A percentile compares a stretch with the other conserved stretches of the same genome.
Evolutionary conservation across 768 basidiomycete genomes (phyloP).

Genomic region (Auriscalpium orientale): DNA sequence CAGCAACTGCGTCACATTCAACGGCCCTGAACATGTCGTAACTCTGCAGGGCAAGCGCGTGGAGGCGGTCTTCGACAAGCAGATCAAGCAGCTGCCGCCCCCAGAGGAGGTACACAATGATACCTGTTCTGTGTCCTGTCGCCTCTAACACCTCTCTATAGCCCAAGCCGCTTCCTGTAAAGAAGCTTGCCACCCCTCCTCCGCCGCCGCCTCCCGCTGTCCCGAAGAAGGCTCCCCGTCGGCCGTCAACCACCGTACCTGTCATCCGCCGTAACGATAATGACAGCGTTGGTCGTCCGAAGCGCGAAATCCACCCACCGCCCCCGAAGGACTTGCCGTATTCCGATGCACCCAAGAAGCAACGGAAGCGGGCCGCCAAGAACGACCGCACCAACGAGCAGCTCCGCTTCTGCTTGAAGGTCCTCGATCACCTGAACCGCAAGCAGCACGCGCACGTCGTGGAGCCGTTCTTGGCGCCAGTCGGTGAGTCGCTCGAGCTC

Average conservation of each 20-base stretch:
- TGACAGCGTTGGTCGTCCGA: slow-evolving; percentile 67
- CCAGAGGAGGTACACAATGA: slow-evolving; percentile 57
- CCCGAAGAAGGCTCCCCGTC: slow-evolving; percentile 45
- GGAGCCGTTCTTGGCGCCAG: slow-evolving; percentile 87
- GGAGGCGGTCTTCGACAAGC: slow-evolving; percentile 82
- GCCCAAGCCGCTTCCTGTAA: slow-evolving; percentile 36
- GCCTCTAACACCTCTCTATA: slow-evolving; percentile 23
- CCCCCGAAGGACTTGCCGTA: slow-evolving; percentile 88
- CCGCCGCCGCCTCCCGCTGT: slow-evolving; percentile 36
- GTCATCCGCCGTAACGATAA: slow-evolving; percentile 74
- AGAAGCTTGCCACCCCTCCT: slow-evolving; percentile 31
- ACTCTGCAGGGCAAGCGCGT: slow-evolving; percentile 74
- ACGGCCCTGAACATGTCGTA: slow-evolving; percentile 83
- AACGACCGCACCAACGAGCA: slow-evolving; percentile 77
- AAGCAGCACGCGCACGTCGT: slow-evolving; percentile 72
- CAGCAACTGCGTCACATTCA: slow-evolving; percentile 84
- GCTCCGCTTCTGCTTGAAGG: slow-evolving; percentile 71
- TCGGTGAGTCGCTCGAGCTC: slow-evolving; percentile 52
- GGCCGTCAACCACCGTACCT: slow-evolving; percentile 75
- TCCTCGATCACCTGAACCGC: slow-evolving; percentile 67
- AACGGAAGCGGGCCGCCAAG: slow-evolving; percentile 48
- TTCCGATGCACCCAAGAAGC: slow-evolving; percentile 65
- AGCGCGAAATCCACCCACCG: slow-evolving; percentile 96
- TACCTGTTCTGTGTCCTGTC: background rate
- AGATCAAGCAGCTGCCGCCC: slow-evolving; percentile 75